Evolutionary conservation across 2,329 filamentous ascomycete genomes (phyloP), one percentile per base, ranked within the genome.

Genomic region (Paracorniculantispora psalliotae): DNA sequence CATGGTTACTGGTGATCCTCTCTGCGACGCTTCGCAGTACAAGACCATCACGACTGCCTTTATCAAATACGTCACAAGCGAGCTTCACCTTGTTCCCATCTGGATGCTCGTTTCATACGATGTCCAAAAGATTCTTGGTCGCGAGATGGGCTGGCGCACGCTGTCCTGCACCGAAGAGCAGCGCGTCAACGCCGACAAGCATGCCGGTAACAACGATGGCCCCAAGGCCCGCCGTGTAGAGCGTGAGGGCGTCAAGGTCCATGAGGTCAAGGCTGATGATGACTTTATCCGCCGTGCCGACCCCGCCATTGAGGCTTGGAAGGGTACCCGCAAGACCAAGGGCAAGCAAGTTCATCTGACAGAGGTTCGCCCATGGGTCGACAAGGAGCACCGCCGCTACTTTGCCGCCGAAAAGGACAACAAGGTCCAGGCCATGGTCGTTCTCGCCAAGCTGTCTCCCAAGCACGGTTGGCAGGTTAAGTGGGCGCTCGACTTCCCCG

Each of bases 401-500:
- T 90, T 92, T 69, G 89, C 91, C 67, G 89, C 91, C 10, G 81
- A 87, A 64, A 89, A 89, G 67, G 82, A 90, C 17, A 89, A 89
- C 63, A 84, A 81, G 61, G 84, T 97, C 59, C 81, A 81, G 44
- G 88, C 89, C 35, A 82, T 97, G 60, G 88, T 93, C n/a, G 87
- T 93, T 9, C 79, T 97, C 67, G 89, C 90, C 56, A 89, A 91
- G 72, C 84, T 97, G 28, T 84, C 89, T 3, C 90, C 91, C 2
- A 79, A 84, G 37, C 85, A 96, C 70, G 92, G 92, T 57, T 96
- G 91, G 85, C 92, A 97, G 77, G 88, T 96, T 70, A 97, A 97
- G 78, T 96, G 94, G 79, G 90, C 89, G n/a, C 85, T 97, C 57
- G 91, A 97, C 73, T 96, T 97, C 80, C 92, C 92, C 0, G 85